Evolutionary conservation across 2,329 filamentous ascomycete species (phyloP), one percentile per base, ranked within the genome.

Genomic region (Fusarium anthophilum): DNA sequence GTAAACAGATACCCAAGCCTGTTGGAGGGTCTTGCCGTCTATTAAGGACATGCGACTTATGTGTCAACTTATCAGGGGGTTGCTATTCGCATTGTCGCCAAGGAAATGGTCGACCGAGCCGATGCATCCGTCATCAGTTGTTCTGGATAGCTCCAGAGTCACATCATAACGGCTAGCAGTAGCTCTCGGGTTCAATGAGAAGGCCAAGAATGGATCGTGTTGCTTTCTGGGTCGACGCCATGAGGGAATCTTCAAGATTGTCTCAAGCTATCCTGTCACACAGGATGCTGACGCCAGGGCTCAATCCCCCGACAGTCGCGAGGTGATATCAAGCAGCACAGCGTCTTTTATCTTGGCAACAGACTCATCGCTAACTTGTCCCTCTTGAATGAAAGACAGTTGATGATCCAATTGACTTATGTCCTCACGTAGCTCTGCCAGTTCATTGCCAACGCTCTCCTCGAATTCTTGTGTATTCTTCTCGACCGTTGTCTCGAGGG

Each of bases 271-370:
- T 15, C 28, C 26, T 56, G 54, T 15, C 4, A 11, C 17, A 24
- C 14, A 56, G 38, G 6, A 17, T 44, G 12, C 14, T 22, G 54
- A 8, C 26, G 22, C 11, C 26, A 4, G 17, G 13, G 58, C 38
- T 66, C 35, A 66, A 24, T 60, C 62, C 15, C 44, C 62, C 8
- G 62, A n/a, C 22, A 66, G 17, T 47, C 64, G 51, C 2, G 64
- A 37, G 18, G 51, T 45, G 12, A 67, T 66, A 41, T 67, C 61
- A 4, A 47, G 22, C 5, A 67, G 22, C 9, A 67, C 51, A 13
- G 61, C 64, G 15, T 67, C 64, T 45, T 66, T 67, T 28, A 67
- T 59, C 53, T 26, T 59, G 38, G 50, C 56, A 3, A 53, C 53
- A 15, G 44, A 45, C n/a, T 67, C 64, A 28, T 67, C 64, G 30